phyloP scores from a whole-genome alignment of 768 basidiomycete genomes.

The Xerocomus brunneocitrinus region DNA sequence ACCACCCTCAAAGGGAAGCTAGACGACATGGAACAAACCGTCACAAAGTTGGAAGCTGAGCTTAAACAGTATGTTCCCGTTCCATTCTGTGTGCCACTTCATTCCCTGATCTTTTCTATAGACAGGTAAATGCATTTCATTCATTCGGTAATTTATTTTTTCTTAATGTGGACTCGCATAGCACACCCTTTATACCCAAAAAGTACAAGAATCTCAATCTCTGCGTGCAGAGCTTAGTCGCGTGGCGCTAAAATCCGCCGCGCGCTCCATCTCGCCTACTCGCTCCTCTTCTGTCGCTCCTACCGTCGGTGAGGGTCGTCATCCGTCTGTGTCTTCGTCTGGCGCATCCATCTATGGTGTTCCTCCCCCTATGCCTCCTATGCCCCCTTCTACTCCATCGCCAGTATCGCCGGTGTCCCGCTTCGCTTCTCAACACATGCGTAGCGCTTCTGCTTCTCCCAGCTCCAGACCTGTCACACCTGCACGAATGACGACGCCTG shows the following conservation, averaged over 20 bases:
- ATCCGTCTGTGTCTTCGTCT: constrained; percentile 30
- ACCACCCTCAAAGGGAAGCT: constrained; percentile 57
- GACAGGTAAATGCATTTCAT: constrained; percentile 50
- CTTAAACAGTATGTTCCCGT: constrained; percentile 57
- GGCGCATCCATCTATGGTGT: constrained; percentile 32
- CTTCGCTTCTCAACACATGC: constrained; percentile 48
- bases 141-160: constrained; percentile 3
- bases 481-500: constrained; percentile 27
- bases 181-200: constrained; percentile 60
- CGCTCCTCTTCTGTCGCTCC: constrained; percentile 29
- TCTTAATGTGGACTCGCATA: constrained; percentile 28
- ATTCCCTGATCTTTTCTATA: constrained; percentile 29
- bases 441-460: constrained; percentile 49
- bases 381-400: constrained; percentile 42
- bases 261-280: constrained; percentile 19
- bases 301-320: constrained; percentile 20
- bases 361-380: constrained; percentile 32
- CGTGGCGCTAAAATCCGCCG: constrained; percentile 33
- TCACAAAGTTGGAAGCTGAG: constrained; percentile 62
- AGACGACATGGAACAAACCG: constrained; percentile 56
- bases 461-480: constrained; percentile 32
- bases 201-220: constrained; percentile 66
- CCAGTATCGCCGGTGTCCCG: constrained; percentile 49
- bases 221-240: constrained; percentile 64
- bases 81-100: constrained; percentile 3